Percentiles rank a stretch among this genome's conserved stretches.
These are phyloP conservation scores for Pyrrhoderma lamaoense DNA, from an alignment of 1,284 basidiomycete species.

Conservation along the genomic window DNA sequence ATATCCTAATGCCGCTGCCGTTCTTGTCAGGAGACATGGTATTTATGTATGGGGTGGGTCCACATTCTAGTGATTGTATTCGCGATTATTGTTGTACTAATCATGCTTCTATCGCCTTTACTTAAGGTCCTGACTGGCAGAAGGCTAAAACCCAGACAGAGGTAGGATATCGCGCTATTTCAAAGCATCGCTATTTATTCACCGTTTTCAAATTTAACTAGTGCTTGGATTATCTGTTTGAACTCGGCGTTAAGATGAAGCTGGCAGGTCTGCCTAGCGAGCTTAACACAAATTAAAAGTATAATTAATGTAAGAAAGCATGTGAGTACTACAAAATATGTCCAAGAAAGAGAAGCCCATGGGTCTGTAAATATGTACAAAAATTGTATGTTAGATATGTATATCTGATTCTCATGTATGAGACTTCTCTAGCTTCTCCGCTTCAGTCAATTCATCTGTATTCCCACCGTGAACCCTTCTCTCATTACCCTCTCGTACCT, in stretches of 20 bases:
- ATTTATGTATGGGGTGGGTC: conserved; percentile 79
- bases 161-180: conserved; percentile 26
- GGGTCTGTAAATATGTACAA: neutral
- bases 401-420: conserved; percentile 10
- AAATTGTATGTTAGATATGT: neutral
- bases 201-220: conserved; percentile 24
- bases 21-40: conserved; percentile 77
- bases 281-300: conserved; percentile 10
- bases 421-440: neutral
- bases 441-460: neutral
- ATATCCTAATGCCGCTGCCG: conserved; percentile 71
- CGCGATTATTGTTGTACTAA: no score
- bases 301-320: neutral
- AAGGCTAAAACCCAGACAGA: conserved; percentile 86
- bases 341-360: neutral
- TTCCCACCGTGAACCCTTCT: conserved; percentile 3
- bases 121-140: conserved; percentile 65
- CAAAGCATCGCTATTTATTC: neutral
- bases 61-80: no score
- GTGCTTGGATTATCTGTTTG: conserved; percentile 84
- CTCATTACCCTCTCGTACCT: conserved; percentile 10
- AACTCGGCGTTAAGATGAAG: conserved; percentile 78
- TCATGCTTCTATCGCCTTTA: neutral
- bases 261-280: conserved; percentile 45
- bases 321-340: neutral